Percentiles rank a stretch among this genome's conserved stretches.
Evolutionary conservation across 768 basidiomycete species (phyloP).

Genomic region (Auricularia sp.): DNA sequence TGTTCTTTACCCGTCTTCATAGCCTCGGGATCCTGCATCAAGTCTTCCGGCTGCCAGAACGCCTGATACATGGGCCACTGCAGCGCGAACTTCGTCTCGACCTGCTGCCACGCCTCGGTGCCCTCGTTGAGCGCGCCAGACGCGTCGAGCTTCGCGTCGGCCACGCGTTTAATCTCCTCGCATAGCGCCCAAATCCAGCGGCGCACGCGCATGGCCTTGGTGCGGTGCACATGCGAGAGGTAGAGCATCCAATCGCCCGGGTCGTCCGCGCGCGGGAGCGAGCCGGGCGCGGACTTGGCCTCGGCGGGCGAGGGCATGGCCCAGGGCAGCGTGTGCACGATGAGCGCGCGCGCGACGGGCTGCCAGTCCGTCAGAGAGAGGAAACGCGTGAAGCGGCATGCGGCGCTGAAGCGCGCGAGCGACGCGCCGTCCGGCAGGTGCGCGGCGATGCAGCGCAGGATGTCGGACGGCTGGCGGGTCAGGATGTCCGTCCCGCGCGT

Average conservation of each 20-base stretch:
- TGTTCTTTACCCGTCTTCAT: no score
- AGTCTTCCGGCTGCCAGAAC: no score
- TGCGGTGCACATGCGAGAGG: slow-evolving; percentile 17
- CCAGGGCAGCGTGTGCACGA: slow-evolving; percentile 17
- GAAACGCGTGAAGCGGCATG: slow-evolving; percentile 20
- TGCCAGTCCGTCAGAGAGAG: slow-evolving; percentile 18
- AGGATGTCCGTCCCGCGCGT: slow-evolving; percentile 11
- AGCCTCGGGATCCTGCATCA: no score
- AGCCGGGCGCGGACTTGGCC: slow-evolving; percentile 4
- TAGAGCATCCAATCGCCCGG: slow-evolving; percentile 22
- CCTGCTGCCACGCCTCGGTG: no score
- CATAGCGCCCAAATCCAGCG: slow-evolving; percentile 19
- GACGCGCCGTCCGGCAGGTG: slow-evolving; percentile 15
- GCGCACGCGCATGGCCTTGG: slow-evolving; percentile 17
- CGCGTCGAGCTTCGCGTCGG: background rate
- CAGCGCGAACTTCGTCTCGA: no score
- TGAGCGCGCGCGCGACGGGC: slow-evolving; percentile 16
- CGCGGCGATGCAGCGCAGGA: slow-evolving; percentile 16
- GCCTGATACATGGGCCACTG: no score
- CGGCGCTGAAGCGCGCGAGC: slow-evolving; percentile 14
- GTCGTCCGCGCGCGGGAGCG: slow-evolving; percentile 1
- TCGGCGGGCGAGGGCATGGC: slow-evolving; percentile 15
- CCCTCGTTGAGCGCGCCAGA: background rate
- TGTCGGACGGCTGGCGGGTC: slow-evolving; percentile 15
- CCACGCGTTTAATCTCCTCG: slow-evolving; percentile 12